These are phyloP conservation scores for Dichotomocladium elegans DNA, from an alignment of 371 early-diverging fungal species.

Conservation along the genomic window DNA sequence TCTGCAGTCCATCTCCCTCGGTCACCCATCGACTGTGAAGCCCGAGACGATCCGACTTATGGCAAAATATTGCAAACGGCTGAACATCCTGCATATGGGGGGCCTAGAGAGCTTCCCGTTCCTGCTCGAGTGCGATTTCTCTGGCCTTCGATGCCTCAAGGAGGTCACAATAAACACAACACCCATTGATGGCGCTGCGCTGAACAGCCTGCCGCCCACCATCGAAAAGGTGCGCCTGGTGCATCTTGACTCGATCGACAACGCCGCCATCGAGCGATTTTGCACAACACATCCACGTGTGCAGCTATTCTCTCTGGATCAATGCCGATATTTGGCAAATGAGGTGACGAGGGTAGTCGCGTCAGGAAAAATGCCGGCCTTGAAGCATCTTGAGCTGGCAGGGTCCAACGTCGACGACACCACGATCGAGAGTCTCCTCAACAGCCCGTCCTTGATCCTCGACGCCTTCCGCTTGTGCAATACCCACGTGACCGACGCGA, in stretches of 20 bases:
- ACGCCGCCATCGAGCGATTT: background rate
- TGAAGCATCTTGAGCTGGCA: conserved; percentile 1
- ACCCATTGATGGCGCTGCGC: conserved; percentile 2
- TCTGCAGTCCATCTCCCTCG: conserved; percentile 10
- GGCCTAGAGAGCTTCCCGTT: conserved; percentile 15
- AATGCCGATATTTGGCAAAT: background rate
- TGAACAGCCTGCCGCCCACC: conserved; percentile 4
- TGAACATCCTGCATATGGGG: conserved; percentile 10
- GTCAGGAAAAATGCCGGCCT: background rate
- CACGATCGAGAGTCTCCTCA: background rate
- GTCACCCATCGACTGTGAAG: conserved; percentile 14
- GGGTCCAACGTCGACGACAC: conserved; percentile 3
- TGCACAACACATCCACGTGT: background rate
- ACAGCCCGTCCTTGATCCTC: conserved; percentile 7
- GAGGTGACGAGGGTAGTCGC: background rate
- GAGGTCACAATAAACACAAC: conserved; percentile 8
- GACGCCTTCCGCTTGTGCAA: conserved; percentile 3
- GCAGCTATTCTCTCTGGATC: background rate
- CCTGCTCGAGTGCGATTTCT: conserved; percentile 21
- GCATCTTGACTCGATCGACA: conserved; percentile 1
- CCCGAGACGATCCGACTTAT: conserved; percentile 4
- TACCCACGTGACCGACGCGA: conserved; percentile 7
- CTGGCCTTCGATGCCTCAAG: conserved; percentile 1
- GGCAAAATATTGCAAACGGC: conserved; percentile 4
- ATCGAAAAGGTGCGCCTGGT: conserved; percentile 1